phyloP scores from a whole-genome alignment of 352 stramenopile species.

The Elongisporangium anandrum region DNA sequence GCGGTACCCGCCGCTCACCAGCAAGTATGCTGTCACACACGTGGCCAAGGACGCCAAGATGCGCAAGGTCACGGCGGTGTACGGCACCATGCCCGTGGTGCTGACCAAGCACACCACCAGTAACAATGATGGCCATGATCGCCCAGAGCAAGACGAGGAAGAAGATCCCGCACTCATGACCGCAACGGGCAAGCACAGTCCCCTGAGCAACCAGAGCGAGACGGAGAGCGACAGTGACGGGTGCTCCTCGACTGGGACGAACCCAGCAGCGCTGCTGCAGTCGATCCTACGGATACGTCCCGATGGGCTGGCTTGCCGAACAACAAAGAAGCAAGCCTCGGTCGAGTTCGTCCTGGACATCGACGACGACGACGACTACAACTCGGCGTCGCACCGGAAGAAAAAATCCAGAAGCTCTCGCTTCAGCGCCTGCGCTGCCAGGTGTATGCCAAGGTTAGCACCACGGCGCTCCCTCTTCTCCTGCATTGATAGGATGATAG shows the following conservation, averaged over 20 bases:
- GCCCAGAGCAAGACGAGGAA: constrained; percentile 7
- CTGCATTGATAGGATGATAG: neutral
- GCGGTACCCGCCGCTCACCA: neutral
- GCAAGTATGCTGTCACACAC: neutral
- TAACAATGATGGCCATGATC: constrained; percentile 7
- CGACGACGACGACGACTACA: constrained; percentile 30
- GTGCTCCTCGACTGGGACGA: constrained; percentile 28
- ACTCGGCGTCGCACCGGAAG: constrained; percentile 22
- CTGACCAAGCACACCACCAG: constrained; percentile 2
- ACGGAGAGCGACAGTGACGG: constrained; percentile 78
- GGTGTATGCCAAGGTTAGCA: constrained; percentile 52
- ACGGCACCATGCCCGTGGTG: constrained; percentile 30
- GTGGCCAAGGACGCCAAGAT: neutral
- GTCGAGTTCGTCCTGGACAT: constrained; percentile 69
- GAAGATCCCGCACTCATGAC: constrained; percentile 14
- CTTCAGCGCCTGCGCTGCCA: constrained; percentile 25
- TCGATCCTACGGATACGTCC: constrained; percentile 66
- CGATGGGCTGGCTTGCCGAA: constrained; percentile 27
- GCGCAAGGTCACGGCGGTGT: constrained; percentile 18
- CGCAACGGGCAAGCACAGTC: constrained; percentile 5
- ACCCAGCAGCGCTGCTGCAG: constrained; percentile 23
- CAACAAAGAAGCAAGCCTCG: constrained; percentile 54
- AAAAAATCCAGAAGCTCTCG: neutral
- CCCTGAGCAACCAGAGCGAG: constrained; percentile 54
- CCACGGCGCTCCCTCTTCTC: neutral